Base-by-base conservation (phyloP, 2,329 filamentous ascomycete species). In the Curvularia lunata region DNA sequence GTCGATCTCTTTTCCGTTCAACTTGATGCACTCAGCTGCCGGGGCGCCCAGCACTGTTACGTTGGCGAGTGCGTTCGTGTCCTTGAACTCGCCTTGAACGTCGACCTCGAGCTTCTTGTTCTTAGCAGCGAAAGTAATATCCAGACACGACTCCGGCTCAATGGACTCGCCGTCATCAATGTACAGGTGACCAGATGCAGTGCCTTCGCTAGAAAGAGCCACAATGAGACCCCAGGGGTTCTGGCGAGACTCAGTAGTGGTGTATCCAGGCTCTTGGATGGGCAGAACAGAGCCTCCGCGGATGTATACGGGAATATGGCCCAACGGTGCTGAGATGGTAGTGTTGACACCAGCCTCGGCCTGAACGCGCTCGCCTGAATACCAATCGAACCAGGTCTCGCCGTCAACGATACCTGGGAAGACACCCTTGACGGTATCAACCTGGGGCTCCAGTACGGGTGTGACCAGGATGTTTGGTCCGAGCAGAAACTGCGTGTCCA, bases 361-460 rank as follows among this genome's bases (percentile, higher is more conserved):
- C 16, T 79, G 68, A 3, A 91, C 79, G 0, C 80, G 80, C 0
- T 81, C 81, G 49, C 86, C 84, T n/a, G 84, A 89, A 74, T 92
- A 92, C 89, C 89, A 93, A 72, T 93, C 90, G 67, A 92, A 93
- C 87, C 89, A 93, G 2, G 86, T 74, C 40, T 85, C 84, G 23
- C 80, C 86, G 1, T 82, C 75, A 1, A 81, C 81, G 1, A 86
- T 74, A 6, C 89, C 89, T 0, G 90, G 90, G 73, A 92, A 92
- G 3, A 91, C 84, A 27, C 87, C 89, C 25, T 85, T 78, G 7
- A 91, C 88, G 1, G 81, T 83, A 0, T 78, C 84, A 18, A 84
- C 84, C 7, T 85, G 86, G 61, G 87, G 86, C 3, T 82, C 84
- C 1, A 92, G 82, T 0, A 89, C 88, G 0, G 90, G 90, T 0